These are phyloP conservation scores for Amanita jacksonii DNA, from an alignment of 768 basidiomycete genomes.

Conservation along the genomic window DNA sequence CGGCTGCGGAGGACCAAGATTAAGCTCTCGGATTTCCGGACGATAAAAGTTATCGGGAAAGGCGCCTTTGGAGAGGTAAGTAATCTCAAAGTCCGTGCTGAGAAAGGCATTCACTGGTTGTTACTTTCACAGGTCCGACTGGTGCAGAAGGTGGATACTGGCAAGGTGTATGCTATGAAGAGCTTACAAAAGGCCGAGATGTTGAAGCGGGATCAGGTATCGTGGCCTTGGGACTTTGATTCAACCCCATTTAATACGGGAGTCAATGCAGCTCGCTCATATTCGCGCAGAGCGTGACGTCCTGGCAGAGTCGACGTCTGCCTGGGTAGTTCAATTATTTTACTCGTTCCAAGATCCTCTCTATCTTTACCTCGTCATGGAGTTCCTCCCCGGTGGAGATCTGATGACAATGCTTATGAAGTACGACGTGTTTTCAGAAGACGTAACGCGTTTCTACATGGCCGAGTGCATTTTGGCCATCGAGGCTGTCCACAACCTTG, in stretches of 20 bases:
- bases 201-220: slow-evolving; percentile 97
- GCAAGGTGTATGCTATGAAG: slow-evolving; percentile 99
- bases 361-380: slow-evolving; percentile 97
- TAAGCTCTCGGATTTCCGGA: slow-evolving; percentile 86
- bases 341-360: slow-evolving; percentile 97
- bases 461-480: slow-evolving; percentile 97
- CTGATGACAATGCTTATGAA: slow-evolving; percentile 99
- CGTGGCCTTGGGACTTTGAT: neutral
- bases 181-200: slow-evolving; percentile 96
- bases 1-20: slow-evolving; percentile 91
- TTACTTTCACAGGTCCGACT: slow-evolving; percentile 60
- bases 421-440: slow-evolving; percentile 97
- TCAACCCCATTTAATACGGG: neutral
- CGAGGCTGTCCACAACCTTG: slow-evolving; percentile 96
- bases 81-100: slow-evolving; percentile 2
- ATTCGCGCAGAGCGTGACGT: slow-evolving; percentile 97
- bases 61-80: slow-evolving; percentile 95
- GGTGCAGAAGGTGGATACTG: slow-evolving; percentile 95
- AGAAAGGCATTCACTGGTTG: neutral
- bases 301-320: slow-evolving; percentile 90
- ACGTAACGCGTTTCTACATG: slow-evolving; percentile 98
- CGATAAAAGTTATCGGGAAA: slow-evolving; percentile 98
- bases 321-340: slow-evolving; percentile 96
- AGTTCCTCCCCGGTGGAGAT: slow-evolving; percentile 81
- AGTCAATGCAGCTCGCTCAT: slow-evolving; percentile 69